Percentiles rank a stretch among this genome's conserved stretches.
Conservation (phyloP, 108 stramenopile genomes). For the Discostella stelligeroides region DNA sequence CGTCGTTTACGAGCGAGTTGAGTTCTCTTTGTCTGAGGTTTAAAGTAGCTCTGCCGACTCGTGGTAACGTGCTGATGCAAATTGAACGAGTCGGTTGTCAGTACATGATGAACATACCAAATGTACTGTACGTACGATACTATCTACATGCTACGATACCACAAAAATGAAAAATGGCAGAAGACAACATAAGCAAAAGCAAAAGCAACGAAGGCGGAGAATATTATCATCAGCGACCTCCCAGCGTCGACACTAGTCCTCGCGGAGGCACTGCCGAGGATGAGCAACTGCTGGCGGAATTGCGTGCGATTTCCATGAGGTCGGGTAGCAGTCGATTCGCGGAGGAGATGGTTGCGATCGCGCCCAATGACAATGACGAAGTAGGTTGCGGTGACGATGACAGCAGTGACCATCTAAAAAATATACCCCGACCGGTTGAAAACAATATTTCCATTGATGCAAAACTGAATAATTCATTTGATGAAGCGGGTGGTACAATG, state of each 20-base stretch:
- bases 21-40: too few species aligned
- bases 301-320: conserved; percentile 57
- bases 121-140: too few species aligned
- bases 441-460: not conserved
- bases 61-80: too few species aligned
- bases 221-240: not conserved
- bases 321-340: conserved; percentile 42
- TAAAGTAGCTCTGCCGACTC: too few species aligned
- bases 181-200: too few species aligned
- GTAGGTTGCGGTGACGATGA: not conserved
- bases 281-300: conserved; percentile 53
- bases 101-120: too few species aligned
- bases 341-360: too few species aligned
- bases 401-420: conserved; percentile 18
- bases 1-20: too few species aligned
- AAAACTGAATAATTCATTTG: not conserved
- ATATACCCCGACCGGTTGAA: not conserved
- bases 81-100: too few species aligned
- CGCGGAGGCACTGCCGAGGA: conserved; percentile 78
- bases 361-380: conserved; percentile 19
- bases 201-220: conserved; percentile 10
- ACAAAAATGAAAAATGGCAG: too few species aligned
- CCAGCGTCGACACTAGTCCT: conserved; percentile 57
- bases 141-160: too few species aligned
- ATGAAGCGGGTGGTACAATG: too few species aligned